Percentiles rank a stretch among this genome's conserved stretches.
Conservation (phyloP, 495 filamentous ascomycete genomes). For the Cercophora samala region DNA sequence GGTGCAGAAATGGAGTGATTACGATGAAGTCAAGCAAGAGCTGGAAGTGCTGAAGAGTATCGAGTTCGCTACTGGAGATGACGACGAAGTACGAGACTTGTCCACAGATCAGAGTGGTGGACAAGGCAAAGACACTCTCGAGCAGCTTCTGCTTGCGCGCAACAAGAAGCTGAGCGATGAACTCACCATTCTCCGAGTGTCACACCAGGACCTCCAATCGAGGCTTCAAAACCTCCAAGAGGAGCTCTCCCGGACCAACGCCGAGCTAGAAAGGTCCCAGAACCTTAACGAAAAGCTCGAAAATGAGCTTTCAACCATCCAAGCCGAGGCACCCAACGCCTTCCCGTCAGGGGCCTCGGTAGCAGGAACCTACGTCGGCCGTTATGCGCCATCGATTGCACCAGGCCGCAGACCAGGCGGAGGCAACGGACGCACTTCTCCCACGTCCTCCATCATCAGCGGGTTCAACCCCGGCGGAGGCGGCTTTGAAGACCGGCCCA, state of each 20-base stretch:
- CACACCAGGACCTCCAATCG: conserved; percentile 84
- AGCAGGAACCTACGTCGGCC: conserved; percentile 84
- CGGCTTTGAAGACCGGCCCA: conserved; percentile 51
- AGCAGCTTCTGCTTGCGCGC: conserved; percentile 83
- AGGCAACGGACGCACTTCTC: conserved; percentile 61
- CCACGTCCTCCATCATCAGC: conserved; percentile 95
- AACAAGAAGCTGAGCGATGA: conserved; percentile 97
- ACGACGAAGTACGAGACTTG: conserved; percentile 58
- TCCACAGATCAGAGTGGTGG: conserved; percentile 48
- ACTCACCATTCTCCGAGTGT: conserved; percentile 86
- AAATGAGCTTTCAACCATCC: conserved; percentile 82
- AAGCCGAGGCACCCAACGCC: conserved; percentile 75
- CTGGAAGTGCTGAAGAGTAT: conserved; percentile 97
- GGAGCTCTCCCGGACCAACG: conserved; percentile 77
- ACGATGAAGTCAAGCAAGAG: conserved; percentile 92
- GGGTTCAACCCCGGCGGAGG: conserved; percentile 77
- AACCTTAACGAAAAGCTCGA: conserved; percentile 85
- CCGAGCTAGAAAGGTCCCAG: conserved; percentile 80
- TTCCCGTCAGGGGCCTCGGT: conserved; percentile 88
- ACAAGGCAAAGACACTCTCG: conserved; percentile 71
- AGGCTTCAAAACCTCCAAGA: conserved; percentile 77
- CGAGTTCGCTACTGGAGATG: conserved; percentile 88
- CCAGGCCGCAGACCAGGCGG: conserved; percentile 50
- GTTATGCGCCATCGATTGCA: conserved; percentile 72
- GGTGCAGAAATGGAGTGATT: conserved; percentile 86